Evolutionary conservation across 2,329 filamentous ascomycete genomes (phyloP).

Genomic region (Colletotrichum horii): DNA sequence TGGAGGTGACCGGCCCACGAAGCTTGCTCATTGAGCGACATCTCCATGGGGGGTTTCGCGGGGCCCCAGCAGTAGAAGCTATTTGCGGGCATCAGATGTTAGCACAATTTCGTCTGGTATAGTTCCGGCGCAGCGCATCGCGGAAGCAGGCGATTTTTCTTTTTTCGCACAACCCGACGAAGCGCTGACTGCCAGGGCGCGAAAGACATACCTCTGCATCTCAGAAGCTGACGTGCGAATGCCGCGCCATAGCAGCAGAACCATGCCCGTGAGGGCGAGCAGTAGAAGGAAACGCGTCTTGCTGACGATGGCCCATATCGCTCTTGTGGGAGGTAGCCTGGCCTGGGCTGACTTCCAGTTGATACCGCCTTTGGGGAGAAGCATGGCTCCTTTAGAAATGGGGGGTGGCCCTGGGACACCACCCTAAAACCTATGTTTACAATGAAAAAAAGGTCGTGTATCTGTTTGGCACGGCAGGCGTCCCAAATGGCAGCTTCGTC

Average conservation of each 20-base stretch:
- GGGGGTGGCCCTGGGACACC: constrained; percentile 45
- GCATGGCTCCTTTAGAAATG: constrained; percentile 59
- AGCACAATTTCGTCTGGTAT: background rate
- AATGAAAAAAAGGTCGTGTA: background rate
- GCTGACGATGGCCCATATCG: constrained; percentile 72
- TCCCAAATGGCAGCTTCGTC: background rate
- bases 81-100: background rate
- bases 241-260: constrained; percentile 88
- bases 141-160: background rate
- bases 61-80: constrained; percentile 99
- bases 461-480: constrained; percentile 1
- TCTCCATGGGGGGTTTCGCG: constrained; percentile 92
- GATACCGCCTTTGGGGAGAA: constrained; percentile 87
- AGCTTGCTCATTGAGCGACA: constrained; percentile 88
- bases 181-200: background rate
- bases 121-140: background rate
- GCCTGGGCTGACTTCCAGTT: constrained; percentile 91
- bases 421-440: constrained; percentile 30
- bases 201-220: constrained; percentile 79
- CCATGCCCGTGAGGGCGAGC: constrained; percentile 70
- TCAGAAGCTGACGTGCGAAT: constrained; percentile 81
- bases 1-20: constrained; percentile 88
- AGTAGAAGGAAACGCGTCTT: constrained; percentile 80
- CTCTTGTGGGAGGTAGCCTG: constrained; percentile 77
- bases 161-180: background rate